Evolutionary conservation across 2,329 filamentous ascomycete species (phyloP), one percentile per base, ranked within the genome.

Genomic region (Torrubiella hemipterigena): DNA sequence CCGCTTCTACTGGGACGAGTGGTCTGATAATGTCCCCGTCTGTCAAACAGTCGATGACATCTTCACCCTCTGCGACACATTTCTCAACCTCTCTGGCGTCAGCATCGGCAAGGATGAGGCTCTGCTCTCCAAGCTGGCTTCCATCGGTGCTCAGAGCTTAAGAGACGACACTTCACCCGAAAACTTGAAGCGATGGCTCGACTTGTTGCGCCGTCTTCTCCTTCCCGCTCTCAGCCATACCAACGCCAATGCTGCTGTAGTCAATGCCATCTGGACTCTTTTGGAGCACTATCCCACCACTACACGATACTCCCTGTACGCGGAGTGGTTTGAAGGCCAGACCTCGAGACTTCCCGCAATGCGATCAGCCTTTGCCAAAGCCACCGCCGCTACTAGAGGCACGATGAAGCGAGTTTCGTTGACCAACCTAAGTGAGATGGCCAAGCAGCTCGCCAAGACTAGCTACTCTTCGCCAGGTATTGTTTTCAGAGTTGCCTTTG

Each of bases 1-100:
- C 52, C 75, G 81, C 20, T 96, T 93, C 51, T 98, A 98, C 54
- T 95, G 91, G 77, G 86, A 94, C 36, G 91, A 96, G 44, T 98
- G 91, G 91, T 69, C 77, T 3, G 89, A 96, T 54, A 93, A 91
- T 40, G 69, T 98, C 27, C 93, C 91, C 1, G 61, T 94, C 14
- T 98, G 91, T 49, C 87, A 93, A 51, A 81, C 67, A 2, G 75
- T 94, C 6, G 85, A 95, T 39, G 91, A 98, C 49, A 69, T 98
- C 11, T 91, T 96, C 52, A 77, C 79, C 3, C 70, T 95, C 1
- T 93, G 86, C 53, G 73, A 76, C 35, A 87, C 85, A 2, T 69
- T 98, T 15, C 63, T 95, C 27, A 93, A 91, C 41, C 61, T 89
- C 16, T 81, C 87, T 1, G 89, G 91, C 3, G 77, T 93, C 39